Evolutionary conservation across 23 red algal genomes (phyloP), one percentile per base, ranked within the genome.

Genomic region (Gracilaria gracilis): DNA sequence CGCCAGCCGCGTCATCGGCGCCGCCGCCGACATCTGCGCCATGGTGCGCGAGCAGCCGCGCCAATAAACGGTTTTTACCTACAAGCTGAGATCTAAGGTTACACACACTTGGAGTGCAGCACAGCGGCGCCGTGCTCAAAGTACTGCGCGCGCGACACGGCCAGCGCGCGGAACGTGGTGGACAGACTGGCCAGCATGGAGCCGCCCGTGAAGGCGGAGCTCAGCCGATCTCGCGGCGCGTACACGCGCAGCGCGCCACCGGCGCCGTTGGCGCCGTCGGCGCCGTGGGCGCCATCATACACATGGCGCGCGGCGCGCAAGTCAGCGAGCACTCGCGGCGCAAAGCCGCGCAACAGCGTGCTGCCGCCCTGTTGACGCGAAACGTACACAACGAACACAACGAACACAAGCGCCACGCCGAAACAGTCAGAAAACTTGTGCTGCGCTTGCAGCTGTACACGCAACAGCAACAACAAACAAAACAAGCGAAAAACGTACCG

Each of bases 291-390:
- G n/a, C n/a, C n/a, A n/a, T n/a, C n/a, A n/a, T n/a, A n/a, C n/a
- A n/a, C n/a, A n/a, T n/a, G n/a, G 90, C 88, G 23, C 82, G 38
- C 47, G 44, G 29, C 38, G 65, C 54, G 39, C 59, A 97, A 35
- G 48, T 97, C 90, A 5, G 55, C 28, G 33, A 90, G 54, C 62
- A 97, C 53, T 0, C 95, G 81, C 66, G 67, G 34, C 24, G 72
- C 84, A 85, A 97, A 93, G 65, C 95, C 95, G 11, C 61, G 95
- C 46, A 91, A 84, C 95, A 89, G 78, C 28, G 95, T 97, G 1
- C 62, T 85, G 29, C 95, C 95, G 55, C 95, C 95, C 84, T 88
- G 67, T 65, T 32, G 16, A 67, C 51, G 51, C 51, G n/a, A 55
- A 17, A 9, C 9, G 17, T 20, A 82, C 13, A 55, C 47, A 57